A percentile compares a stretch with the other conserved stretches of the same genome.
Conservation (phyloP, 257 asterid genomes). For the Linderniella brevidens region DNA sequence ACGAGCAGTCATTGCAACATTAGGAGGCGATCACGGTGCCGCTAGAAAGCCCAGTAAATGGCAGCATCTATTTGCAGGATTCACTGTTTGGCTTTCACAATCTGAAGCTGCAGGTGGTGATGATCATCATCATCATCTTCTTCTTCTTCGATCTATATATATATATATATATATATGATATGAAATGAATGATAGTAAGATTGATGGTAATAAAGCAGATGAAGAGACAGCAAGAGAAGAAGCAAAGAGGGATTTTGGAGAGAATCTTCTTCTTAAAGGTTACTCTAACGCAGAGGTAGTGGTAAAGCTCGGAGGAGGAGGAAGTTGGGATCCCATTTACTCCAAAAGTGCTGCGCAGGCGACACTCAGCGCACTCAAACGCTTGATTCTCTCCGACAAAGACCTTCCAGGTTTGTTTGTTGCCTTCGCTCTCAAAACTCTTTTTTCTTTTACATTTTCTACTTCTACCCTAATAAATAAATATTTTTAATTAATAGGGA, state of each 20-base stretch:
- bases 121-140: neutral
- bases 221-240: conserved; percentile 73
- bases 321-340: conserved; percentile 61
- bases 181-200: neutral
- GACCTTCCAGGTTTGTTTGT: conserved; percentile 49
- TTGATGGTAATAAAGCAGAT: conserved; percentile 24
- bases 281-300: conserved; percentile 71
- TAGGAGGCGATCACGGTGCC: conserved; percentile 69
- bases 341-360: conserved; percentile 71
- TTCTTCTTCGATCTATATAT: neutral
- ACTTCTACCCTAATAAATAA: neutral
- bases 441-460: neutral
- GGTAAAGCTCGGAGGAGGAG: conserved; percentile 59
- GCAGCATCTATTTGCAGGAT: conserved; percentile 80
- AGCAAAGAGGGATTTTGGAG: conserved; percentile 36
- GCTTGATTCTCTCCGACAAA: conserved; percentile 53
- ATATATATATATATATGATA: neutral
- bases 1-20: conserved; percentile 71
- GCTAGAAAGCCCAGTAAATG: conserved; percentile 47
- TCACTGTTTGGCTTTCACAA: conserved; percentile 74
- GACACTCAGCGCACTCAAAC: conserved; percentile 71
- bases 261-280: conserved; percentile 20
- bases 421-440: too few relatives aligned
- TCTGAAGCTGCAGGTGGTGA: conserved; percentile 64
- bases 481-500: conserved; percentile 22